These are phyloP conservation scores for Raddia distichophylla DNA, from an alignment of 176 grass and related monocot species.

Conservation along the genomic window DNA sequence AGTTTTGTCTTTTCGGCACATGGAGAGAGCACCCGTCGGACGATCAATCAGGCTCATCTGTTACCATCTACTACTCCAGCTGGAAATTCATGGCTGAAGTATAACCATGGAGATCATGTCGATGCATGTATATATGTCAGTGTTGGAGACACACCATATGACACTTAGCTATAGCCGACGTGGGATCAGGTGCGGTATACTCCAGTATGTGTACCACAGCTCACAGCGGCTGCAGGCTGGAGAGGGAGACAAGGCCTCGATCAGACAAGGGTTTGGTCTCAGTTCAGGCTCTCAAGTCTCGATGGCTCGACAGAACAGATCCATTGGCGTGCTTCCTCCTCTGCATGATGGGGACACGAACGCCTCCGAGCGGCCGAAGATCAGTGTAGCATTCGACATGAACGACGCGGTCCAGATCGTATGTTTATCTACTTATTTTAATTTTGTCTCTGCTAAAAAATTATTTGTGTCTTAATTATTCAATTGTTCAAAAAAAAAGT, in stretches of 20 bases:
- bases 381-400: too few relatives aligned
- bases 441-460: too few relatives aligned
- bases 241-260: not conserved
- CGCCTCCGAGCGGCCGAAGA: too few relatives aligned
- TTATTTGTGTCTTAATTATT: too few relatives aligned
- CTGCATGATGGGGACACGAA: too few relatives aligned
- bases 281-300: too few relatives aligned
- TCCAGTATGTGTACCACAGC: not conserved
- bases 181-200: not conserved
- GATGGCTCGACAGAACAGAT: too few relatives aligned
- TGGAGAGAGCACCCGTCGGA: slow-evolving; percentile 22
- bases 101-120: not conserved
- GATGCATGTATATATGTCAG: not conserved
- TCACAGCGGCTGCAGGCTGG: not conserved
- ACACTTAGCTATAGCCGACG: not conserved
- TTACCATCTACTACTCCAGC: not conserved
- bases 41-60: not conserved
- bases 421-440: too few relatives aligned
- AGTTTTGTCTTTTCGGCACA: slow-evolving; percentile 30
- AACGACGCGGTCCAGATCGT: too few relatives aligned
- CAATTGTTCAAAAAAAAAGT: too few relatives aligned
- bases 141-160: not conserved
- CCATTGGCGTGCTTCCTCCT: too few relatives aligned
- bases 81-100: not conserved
- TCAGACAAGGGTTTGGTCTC: too few relatives aligned